Percentiles rank a stretch among this genome's conserved stretches.
These are phyloP conservation scores for Globisporangium lucens DNA, from an alignment of 352 stramenopile genomes.

Conservation along the genomic window DNA sequence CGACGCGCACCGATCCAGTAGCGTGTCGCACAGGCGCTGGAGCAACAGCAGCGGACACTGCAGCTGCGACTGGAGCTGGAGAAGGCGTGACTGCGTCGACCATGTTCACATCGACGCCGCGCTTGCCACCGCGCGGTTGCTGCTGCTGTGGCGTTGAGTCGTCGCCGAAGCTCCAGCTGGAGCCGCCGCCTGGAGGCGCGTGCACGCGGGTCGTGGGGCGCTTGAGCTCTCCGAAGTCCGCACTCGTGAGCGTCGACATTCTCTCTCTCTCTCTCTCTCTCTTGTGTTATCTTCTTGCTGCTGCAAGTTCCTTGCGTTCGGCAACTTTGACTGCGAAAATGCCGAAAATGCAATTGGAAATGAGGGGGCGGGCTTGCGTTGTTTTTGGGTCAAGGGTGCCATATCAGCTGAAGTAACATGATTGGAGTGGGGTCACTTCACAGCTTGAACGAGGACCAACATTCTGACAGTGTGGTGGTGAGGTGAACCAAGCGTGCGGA, in stretches of 20 bases:
- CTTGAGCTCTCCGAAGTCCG: slow-evolving; percentile 82
- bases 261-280: background rate
- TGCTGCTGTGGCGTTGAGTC: slow-evolving; percentile 20
- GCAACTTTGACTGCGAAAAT: background rate
- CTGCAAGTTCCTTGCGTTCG: background rate
- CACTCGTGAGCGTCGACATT: slow-evolving; percentile 85
- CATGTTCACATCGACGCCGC: slow-evolving; percentile 7
- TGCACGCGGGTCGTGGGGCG: slow-evolving; percentile 80
- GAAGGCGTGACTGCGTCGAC: background rate
- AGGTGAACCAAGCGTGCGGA: background rate
- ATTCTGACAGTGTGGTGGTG: background rate
- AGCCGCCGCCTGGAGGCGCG: slow-evolving; percentile 70
- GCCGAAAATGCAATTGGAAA: slow-evolving; percentile 1
- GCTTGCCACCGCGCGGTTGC: slow-evolving; percentile 19
- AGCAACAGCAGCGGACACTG: slow-evolving; percentile 8
- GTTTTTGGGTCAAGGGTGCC: background rate
- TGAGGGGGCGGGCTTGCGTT: background rate
- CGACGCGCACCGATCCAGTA: slow-evolving; percentile 39
- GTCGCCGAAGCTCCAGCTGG: slow-evolving; percentile 72
- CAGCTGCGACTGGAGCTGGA: slow-evolving; percentile 20
- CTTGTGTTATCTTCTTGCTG: background rate
- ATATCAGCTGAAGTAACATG: slow-evolving; percentile 4
- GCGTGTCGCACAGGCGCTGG: slow-evolving; percentile 9
- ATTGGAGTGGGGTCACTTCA: background rate
- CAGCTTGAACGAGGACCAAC: background rate